Evolutionary conservation across 495 filamentous ascomycete genomes (phyloP), one percentile per base, ranked within the genome.

Genomic region (Ascodesmis nigricans): DNA sequence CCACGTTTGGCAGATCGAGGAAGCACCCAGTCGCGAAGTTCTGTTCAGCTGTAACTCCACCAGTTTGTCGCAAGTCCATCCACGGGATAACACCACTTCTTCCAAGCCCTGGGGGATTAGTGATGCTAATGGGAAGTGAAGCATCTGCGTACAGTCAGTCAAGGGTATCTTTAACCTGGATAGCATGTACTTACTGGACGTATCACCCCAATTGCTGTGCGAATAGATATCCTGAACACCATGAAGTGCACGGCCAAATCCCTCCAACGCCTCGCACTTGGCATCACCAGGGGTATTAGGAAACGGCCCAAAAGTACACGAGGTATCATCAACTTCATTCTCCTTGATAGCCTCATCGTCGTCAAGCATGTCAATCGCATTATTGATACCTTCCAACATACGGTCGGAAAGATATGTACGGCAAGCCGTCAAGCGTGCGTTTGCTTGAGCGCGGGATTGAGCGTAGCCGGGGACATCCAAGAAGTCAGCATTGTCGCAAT

Each of bases 161-260:
- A n/a, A n/a, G n/a, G n/a, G n/a, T n/a, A n/a, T n/a, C n/a, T n/a
- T n/a, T n/a, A n/a, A n/a, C n/a, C n/a, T n/a, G n/a, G n/a, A n/a
- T n/a, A n/a, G n/a, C n/a, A n/a, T n/a, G n/a, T n/a, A n/a, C 5
- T 10, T 10, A 10, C 16, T 15, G 5, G 28, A 10, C 5, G 28
- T 30, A 30, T 30, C 28, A 5, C n/a, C 28, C 28, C 28, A 30
- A 30, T 30, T 30, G 28, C 28, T 30, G 16, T 30, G 28, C 5
- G 28, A 5, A 13, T 30, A 30, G 11, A 30, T 11, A 15, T 30
- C 28, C 28, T 30, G 28, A 15, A 30, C 28, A 13, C 28, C 28
- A 30, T 30, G 28, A 10, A 30, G 5, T 5, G 28, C 28, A 6
- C 28, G 11, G n/a, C 28, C 28, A 10, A 30, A 13, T 30, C 28